Evolutionary conservation across 495 filamentous ascomycete species (phyloP).

Genomic region (Penicillium waksmanii): DNA sequence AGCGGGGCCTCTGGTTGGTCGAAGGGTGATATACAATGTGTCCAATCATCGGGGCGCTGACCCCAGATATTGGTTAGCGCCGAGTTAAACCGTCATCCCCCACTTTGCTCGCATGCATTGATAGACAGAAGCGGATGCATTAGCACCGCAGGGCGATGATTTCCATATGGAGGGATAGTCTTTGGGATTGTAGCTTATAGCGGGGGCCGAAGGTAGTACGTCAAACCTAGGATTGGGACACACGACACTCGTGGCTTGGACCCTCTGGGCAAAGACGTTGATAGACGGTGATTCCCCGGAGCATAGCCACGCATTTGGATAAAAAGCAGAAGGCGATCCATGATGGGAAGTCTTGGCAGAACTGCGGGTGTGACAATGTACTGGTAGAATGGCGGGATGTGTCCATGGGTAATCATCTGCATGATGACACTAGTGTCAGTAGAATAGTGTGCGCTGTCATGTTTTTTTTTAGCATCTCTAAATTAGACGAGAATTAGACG

Average conservation of each 20-base stretch:
- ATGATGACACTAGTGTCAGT: not conserved
- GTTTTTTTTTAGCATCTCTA: not conserved
- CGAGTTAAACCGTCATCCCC: constrained; percentile 8
- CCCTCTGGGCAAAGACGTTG: not conserved
- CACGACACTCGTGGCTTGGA: not conserved
- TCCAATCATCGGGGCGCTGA: not conserved
- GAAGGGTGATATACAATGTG: not conserved
- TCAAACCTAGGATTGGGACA: not conserved
- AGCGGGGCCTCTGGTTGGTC: constrained; percentile 14
- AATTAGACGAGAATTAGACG: too few relatives aligned
- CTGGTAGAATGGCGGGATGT: not conserved
- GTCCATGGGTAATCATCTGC: not conserved
- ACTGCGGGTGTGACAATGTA: not conserved
- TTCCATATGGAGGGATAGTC: too few relatives aligned
- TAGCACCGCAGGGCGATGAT: not conserved
- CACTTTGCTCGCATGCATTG: constrained; percentile 1
- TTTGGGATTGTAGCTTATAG: too few relatives aligned
- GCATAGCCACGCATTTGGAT: not conserved
- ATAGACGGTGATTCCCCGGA: constrained; percentile 5
- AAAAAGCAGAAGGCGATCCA: not conserved
- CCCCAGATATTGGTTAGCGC: constrained; percentile 14
- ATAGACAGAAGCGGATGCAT: not conserved
- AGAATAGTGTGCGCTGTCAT: not conserved
- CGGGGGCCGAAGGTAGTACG: not conserved
- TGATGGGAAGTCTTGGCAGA: not conserved